Conservation (phyloP, 1,139 yeast genomes). For the Diutina rugosa region DNA sequence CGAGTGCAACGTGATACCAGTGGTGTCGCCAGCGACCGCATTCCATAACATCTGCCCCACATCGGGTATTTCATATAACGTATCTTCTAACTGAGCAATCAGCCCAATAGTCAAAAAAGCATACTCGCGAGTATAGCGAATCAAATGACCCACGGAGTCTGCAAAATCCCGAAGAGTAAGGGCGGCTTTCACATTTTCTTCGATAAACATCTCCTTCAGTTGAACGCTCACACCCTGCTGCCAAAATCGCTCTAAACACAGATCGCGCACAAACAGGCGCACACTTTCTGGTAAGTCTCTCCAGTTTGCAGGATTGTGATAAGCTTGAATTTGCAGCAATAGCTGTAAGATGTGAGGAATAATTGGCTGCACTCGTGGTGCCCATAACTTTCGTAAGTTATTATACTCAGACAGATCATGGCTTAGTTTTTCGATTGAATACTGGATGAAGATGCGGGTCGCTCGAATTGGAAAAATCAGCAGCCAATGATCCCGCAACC, state of each 20-base stretch:
- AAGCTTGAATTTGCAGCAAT: conserved; percentile 82
- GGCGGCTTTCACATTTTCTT: conserved; percentile 89
- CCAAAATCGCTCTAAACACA: conserved; percentile 93
- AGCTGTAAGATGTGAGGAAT: conserved; percentile 83
- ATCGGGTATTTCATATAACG: conserved; percentile 76
- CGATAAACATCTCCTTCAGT: conserved; percentile 87
- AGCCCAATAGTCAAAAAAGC: conserved; percentile 87
- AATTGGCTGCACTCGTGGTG: conserved; percentile 84
- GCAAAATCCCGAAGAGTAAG: conserved; percentile 92
- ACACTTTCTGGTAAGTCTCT: conserved; percentile 74
- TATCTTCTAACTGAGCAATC: conserved; percentile 79
- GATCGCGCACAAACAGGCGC: conserved; percentile 76
- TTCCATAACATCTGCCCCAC: conserved; percentile 69
- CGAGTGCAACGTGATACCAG: conserved; percentile 84
- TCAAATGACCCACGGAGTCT: conserved; percentile 94
- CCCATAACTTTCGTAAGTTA: conserved; percentile 71
- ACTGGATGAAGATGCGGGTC: conserved; percentile 87
- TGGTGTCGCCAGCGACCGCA: conserved; percentile 74
- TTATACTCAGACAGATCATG: conserved; percentile 68
- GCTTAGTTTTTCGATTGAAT: conserved; percentile 80
- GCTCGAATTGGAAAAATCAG: conserved; percentile 92
- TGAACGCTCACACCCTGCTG: conserved; percentile 95
- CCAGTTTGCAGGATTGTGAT: conserved; percentile 92
- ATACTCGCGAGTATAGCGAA: conserved; percentile 91
- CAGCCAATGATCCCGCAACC: conserved; percentile 83